Evolutionary conservation across 2,329 filamentous ascomycete species (phyloP).

Genomic region (Fusarium robinianum): DNA sequence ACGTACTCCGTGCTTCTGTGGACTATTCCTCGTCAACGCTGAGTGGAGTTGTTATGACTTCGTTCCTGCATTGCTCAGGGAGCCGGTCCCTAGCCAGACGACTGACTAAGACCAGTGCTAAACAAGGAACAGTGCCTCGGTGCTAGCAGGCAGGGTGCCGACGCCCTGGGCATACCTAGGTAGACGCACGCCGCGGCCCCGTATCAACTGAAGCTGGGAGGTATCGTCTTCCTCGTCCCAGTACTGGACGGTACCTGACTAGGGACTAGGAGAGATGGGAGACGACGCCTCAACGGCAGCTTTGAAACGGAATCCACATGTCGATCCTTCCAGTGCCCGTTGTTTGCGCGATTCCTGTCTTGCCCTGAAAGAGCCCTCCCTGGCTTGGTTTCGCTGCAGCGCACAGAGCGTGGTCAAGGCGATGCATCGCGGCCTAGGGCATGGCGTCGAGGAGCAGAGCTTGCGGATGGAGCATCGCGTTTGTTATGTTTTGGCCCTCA

Average conservation of each 20-base stretch:
- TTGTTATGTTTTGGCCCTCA: conserved; percentile 13
- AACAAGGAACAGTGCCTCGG: conserved; percentile 21
- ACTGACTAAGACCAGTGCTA: conserved; percentile 25
- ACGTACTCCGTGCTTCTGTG: conserved; percentile 19
- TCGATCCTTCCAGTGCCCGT: conserved; percentile 22
- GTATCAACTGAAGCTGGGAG: conserved; percentile 18
- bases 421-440: conserved; percentile 6
- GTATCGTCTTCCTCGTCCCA: conserved; percentile 11
- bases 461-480: conserved; percentile 10
- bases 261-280: conserved; percentile 10
- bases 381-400: conserved; percentile 14
- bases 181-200: conserved; percentile 14
- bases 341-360: conserved; percentile 17
- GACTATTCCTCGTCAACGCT: conserved; percentile 23
- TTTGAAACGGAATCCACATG: conserved; percentile 28
- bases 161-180: conserved; percentile 27
- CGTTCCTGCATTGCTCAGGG: conserved; percentile 38
- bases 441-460: conserved; percentile 13
- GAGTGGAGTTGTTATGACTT: conserved; percentile 31
- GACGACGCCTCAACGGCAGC: conserved; percentile 9
- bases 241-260: conserved; percentile 13
- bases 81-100: conserved; percentile 21
- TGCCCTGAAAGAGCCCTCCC: conserved; percentile 12
- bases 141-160: conserved; percentile 13
- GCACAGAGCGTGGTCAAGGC: conserved; percentile 7